Evolutionary conservation across 768 basidiomycete species (phyloP).

Genomic region (Russula ochroleuca): DNA sequence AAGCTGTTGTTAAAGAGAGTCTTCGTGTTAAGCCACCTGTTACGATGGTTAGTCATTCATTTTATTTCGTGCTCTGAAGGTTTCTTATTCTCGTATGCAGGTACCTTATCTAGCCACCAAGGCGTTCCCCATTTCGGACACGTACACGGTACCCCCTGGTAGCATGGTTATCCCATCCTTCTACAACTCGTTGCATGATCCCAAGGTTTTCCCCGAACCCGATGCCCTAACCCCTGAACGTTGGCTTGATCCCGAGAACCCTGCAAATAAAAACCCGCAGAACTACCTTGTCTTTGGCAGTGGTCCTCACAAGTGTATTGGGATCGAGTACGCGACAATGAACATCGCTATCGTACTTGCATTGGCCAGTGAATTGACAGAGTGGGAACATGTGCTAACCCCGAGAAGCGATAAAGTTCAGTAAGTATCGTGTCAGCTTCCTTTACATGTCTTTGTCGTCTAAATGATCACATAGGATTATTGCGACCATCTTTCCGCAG

Average conservation of each 20-base stretch:
- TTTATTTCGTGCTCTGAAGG: slow-evolving; percentile 7
- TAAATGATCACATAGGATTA: slow-evolving; percentile 52
- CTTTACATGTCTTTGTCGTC: background rate
- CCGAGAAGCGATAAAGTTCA: slow-evolving; percentile 73
- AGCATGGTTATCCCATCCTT: slow-evolving; percentile 95
- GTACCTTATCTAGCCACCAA: slow-evolving; percentile 91
- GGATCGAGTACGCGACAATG: slow-evolving; percentile 87
- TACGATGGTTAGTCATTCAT: slow-evolving; percentile 67
- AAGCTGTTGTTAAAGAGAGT: slow-evolving; percentile 91
- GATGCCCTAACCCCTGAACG: slow-evolving; percentile 82
- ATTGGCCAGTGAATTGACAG: slow-evolving; percentile 70
- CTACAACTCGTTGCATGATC: slow-evolving; percentile 90
- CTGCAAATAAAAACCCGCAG: slow-evolving; percentile 80
- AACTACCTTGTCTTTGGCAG: slow-evolving; percentile 96
- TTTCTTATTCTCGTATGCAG: slow-evolving; percentile 36
- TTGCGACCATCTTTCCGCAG: slow-evolving; percentile 95
- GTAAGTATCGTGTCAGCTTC: slow-evolving; percentile 45
- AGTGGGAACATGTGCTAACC: slow-evolving; percentile 87
- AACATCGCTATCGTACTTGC: slow-evolving; percentile 85
- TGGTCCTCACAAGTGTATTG: slow-evolving; percentile 91
- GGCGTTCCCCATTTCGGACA: slow-evolving; percentile 85
- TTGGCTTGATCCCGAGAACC: slow-evolving; percentile 80
- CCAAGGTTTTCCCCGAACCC: slow-evolving; percentile 80
- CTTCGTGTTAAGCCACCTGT: slow-evolving; percentile 91
- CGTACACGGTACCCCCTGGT: slow-evolving; percentile 86